Percentiles rank a stretch among this genome's conserved stretches.
Conservation (phyloP, 208 protist genomes). For the Trypanosoma caninum region DNA sequence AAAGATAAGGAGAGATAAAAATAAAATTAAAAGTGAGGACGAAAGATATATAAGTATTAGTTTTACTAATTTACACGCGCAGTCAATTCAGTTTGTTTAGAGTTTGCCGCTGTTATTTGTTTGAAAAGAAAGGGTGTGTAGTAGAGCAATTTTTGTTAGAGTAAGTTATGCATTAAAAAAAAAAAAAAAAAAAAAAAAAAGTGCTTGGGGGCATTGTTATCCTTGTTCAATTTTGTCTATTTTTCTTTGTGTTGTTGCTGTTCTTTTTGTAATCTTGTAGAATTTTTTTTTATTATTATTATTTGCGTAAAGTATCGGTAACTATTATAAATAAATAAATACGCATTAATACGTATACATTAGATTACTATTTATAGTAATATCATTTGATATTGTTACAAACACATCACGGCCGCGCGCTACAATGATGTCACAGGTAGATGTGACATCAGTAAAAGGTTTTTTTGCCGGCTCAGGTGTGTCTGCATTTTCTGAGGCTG, state of each 20-base stretch:
- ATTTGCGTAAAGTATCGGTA: background rate
- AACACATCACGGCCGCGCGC: no score
- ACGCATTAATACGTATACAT: no score
- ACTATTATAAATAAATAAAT: no score
- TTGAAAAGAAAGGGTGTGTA: no score
- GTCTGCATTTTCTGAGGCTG: slow-evolving; percentile 41
- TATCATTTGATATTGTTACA: background rate
- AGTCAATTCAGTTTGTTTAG: no score
- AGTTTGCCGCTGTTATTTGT: no score
- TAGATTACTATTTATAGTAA: background rate
- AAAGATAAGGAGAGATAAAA: background rate
- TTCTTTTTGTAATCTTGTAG: slow-evolving; percentile 19
- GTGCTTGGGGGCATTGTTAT: background rate
- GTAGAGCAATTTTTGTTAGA: no score
- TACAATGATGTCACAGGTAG: slow-evolving; percentile 17
- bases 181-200: background rate
- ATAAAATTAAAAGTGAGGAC: no score
- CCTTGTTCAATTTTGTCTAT: slow-evolving; percentile 3
- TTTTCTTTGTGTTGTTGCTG: slow-evolving; percentile 19
- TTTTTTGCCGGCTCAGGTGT: slow-evolving; percentile 66
- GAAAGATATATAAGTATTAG: no score
- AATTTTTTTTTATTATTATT: background rate
- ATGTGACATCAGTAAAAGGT: slow-evolving; percentile 33
- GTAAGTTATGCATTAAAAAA: background rate
- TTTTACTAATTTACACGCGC: no score